Percentiles rank a stretch among this genome's conserved stretches.
These are phyloP conservation scores for Globisporangium splendens DNA, from an alignment of 352 stramenopile species.

Conservation along the genomic window DNA sequence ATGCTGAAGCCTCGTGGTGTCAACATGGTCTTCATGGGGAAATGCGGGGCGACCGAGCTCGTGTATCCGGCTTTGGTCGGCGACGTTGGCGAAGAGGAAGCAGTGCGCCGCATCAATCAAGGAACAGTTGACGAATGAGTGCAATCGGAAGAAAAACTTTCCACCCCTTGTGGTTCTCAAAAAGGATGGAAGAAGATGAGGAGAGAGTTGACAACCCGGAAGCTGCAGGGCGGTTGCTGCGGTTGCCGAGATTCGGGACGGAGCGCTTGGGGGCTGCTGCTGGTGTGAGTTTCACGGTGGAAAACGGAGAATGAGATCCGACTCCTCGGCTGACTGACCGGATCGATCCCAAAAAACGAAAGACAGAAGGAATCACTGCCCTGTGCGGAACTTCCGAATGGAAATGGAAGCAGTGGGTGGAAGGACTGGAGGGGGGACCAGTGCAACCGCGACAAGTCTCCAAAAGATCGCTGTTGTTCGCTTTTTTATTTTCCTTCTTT, in stretches of 20 bases:
- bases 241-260: background rate
- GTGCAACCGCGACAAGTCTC: too few species aligned
- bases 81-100: slow-evolving; percentile 2
- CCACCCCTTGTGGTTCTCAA: background rate
- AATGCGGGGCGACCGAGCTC: slow-evolving; percentile 16
- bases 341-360: slow-evolving; percentile 8
- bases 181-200: background rate
- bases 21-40: slow-evolving; percentile 20
- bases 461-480: too few species aligned
- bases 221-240: background rate
- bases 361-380: background rate
- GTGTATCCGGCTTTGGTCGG: slow-evolving; percentile 4
- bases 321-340: slow-evolving; percentile 17
- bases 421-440: too few species aligned
- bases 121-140: background rate
- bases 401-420: too few species aligned
- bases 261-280: background rate
- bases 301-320: slow-evolving; percentile 16
- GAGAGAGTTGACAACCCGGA: background rate
- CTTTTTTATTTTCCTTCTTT: too few species aligned
- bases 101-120: slow-evolving; percentile 8
- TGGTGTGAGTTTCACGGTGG: slow-evolving; percentile 14
- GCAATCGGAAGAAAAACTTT: background rate
- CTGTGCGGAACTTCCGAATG: background rate
- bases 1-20: slow-evolving; percentile 6